Base-by-base conservation (phyloP, 176 grass and related monocot genomes). In the Lolium rigidum region DNA sequence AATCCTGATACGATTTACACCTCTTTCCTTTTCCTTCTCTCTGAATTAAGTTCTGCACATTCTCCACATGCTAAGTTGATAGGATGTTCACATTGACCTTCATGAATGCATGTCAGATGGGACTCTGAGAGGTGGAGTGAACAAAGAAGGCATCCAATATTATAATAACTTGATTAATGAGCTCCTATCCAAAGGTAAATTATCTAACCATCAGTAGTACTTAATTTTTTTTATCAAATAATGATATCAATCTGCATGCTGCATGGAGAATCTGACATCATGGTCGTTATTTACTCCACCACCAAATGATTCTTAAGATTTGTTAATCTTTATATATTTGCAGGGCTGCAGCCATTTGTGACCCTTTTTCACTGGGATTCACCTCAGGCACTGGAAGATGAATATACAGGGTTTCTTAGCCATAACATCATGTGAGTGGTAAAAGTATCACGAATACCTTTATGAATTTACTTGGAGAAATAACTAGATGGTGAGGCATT, bases 321-420 rank as follows among this genome's bases (percentile, higher is more conserved):
- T 17, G 21, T 63, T 81, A 70, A 67, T 68, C 0, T 8, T 22
- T 50, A 15, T 10, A 37, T 20, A 7, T 54, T 8, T 79, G 43
- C 56, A 95, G 94, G 91, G 4, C 14, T 93, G 59, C 76, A 88
- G 39, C 94, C 94, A 68, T 93, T 91, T 83, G 89, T 86, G 25
- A 95, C 94, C 7, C 66, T 95, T 46, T 91, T 89, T 65, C 91
- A 95, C 24, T 95, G 91, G 89, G 94, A 95, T 63, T 85, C 82
- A 4, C 91, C 91, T 10, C 94, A 93, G 65, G 87, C 84, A 24
- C 60, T 95, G 52, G 91, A 95, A 83, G 84, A 93, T 76, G 83
- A 91, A 81, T 91, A 95, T 20, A 21, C 59, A 55, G 91, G 91
- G 54, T 95, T 93, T 69, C 81, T 95, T 31, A 89, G 78, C 35